Evolutionary conservation across 768 basidiomycete species (phyloP).

Genomic region (Leucosporidium scottii): DNA sequence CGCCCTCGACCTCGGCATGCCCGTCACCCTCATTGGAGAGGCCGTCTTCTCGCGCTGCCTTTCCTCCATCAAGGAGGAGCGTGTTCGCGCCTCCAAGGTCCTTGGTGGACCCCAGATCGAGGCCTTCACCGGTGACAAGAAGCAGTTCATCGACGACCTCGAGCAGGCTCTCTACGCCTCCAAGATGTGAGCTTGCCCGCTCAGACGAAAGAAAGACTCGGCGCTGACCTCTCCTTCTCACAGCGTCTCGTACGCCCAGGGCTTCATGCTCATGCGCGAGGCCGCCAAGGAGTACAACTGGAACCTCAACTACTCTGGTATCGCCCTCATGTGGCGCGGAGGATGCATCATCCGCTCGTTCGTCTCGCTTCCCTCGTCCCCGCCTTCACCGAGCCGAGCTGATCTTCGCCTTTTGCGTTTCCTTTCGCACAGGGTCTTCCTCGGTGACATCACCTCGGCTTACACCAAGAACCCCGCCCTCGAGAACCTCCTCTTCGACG

Average conservation of each 20-base stretch:
- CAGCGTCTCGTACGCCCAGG: conserved; percentile 90
- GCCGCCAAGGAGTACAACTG: conserved; percentile 84
- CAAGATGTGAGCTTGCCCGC: conserved; percentile 55
- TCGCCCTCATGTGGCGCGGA: conserved; percentile 98
- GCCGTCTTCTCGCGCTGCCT: conserved; percentile 98
- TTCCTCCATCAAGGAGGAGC: conserved; percentile 94
- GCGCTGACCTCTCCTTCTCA: not conserved
- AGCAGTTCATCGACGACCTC: conserved; percentile 97
- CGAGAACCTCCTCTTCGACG: conserved; percentile 88
- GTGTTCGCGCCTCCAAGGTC: conserved; percentile 81
- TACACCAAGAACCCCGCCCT: conserved; percentile 76
- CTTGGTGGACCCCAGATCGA: conserved; percentile 87
- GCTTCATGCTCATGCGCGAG: conserved; percentile 99
- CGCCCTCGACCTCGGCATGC: conserved; percentile 76
- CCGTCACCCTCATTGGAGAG: conserved; percentile 97
- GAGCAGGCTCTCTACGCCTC: conserved; percentile 99
- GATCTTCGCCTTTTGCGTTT: conserved; percentile 22
- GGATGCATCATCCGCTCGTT: conserved; percentile 95
- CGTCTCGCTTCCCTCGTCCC: not conserved
- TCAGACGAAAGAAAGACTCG: not conserved
- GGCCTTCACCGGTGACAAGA: conserved; percentile 92
- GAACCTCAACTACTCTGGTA: conserved; percentile 95
- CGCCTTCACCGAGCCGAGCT: not conserved
- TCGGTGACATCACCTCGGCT: conserved; percentile 82
- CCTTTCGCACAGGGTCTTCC: conserved; percentile 66